Evolutionary conservation across 805 yeast genomes (phyloP), one percentile per base, ranked within the genome.

Genomic region (Tetrapisispora arboricola): DNA sequence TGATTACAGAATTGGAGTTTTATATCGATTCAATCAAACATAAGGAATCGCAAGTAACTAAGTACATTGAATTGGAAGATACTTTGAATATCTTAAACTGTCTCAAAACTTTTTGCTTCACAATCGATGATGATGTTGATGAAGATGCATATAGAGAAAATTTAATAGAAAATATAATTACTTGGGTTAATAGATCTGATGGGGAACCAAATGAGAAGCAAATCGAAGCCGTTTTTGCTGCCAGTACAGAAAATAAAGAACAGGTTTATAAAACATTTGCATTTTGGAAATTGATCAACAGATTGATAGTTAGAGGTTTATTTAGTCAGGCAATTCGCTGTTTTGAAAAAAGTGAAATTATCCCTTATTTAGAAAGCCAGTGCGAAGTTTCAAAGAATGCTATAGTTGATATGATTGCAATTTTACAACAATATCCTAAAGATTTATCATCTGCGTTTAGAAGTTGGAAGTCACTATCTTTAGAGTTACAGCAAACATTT

Each of bases 171-270:
- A 53, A 67, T 30, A 58, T 78, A 27, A 58, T 70, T 13, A 70
- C 67, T 36, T 83, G 92, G 92, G 66, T 80, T 20, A 83, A 83
- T 53, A 68, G 75, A 42, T 77, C 80, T 24, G 84, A 81, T 54
- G 77, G 80, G 5, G 73, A 75, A 48, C 88, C 88, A 1, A 75
- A 71, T 43, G 65, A 66, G 16, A 73, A 69, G 21, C 58, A 72
- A 25, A 65, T 73, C 4, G 71, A 75, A 39, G 65, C 50, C 25
- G 50, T 57, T 58, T 33, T 71, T 72, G 9, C 59, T 70, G 50
- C 53, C 55, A 25, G 61, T 59, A 1, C 62, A 55, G 35, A 78
- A 77, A 8, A 21, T 4, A 8, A 73, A 67, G 54, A 51, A 54
- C 41, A 77, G 70, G 47, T 54, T 9, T 57, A 47, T 35, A 51